Evolutionary conservation across 208 protist genomes (phyloP), one percentile per base, ranked within the genome.

Genomic region (Porcisia hertigi): DNA sequence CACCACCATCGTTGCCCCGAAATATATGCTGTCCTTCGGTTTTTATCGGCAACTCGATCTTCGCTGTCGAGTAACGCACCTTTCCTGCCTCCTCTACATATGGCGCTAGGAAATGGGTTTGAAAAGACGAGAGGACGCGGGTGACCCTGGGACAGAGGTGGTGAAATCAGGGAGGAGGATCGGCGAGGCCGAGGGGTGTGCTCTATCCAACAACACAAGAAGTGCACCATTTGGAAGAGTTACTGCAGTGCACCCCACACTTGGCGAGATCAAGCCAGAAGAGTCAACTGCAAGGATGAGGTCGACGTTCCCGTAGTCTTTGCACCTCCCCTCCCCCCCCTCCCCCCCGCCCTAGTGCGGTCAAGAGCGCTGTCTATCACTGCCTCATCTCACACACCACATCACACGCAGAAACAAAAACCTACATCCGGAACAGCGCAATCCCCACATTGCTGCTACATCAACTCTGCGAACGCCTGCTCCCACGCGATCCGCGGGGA

Each of bases 361-460:
- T 76, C 71, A 7, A 83, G 39, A 11, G 57, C 39, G 41, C 47
- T 16, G n/a, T 83, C 55, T 0, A 83, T 20, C n/a, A 39, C 54
- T 12, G n/a, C 39, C 74, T 83, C 74, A 67, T 83, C 79, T 63
- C 69, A 80, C 7, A 71, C 20, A 9, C 79, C 79, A 34, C 79
- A 74, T 2, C 66, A 25, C 4, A 76, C 62, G 62, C 67, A 62
- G 4, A 73, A 20, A 25, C 69, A 53, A 11, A 2, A 36, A 71
- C 30, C 30, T 70, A 76, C 14, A 30, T 4, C 45, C 75, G 60
- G 8, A 55, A 45, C 43, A 78, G 6, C 2, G 71, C 6, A 1
- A 71, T 25, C 11, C 78, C 71, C 14, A n/a, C n/a, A 30, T 0
- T 14, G 30, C 20, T 1, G 67, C 9, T 12, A 16, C 71, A 59